Evolutionary conservation across 331 rosid species (phyloP), one percentile per base, ranked within the genome.

Genomic region (Dryas integrifolia): DNA sequence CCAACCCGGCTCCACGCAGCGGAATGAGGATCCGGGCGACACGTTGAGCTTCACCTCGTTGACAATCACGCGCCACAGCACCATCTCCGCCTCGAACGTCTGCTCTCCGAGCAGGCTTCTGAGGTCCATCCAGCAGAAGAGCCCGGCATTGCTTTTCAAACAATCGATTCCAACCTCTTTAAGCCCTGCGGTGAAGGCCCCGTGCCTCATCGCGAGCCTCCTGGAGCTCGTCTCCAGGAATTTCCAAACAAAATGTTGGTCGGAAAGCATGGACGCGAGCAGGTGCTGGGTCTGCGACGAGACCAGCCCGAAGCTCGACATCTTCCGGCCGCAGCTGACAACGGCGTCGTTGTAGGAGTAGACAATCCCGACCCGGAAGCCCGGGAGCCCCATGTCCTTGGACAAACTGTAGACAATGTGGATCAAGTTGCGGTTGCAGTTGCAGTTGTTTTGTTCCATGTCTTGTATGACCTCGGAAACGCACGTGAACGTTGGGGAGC

Each of bases 341-440:
- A 91, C 96, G 0, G 3, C 40, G 8, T 91, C 97, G 9, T 91
- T 94, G 81, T 73, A 88, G 6, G 98, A 94, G 77, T 91, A 94
- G 46, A 94, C 87, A 10, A 94, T 85, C 6, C 98, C 98, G 35
- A 94, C 95, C 26, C 98, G 63, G 3, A 94, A 77, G 0, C 98
- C 98, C 0, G 98, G 98, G 9, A 91, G 81, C 7, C 98, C 98
- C 96, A 94, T 81, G 80, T 89, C 98, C 66, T 94, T 91, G 4
- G 98, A 94, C 67, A 94, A 62, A n/a, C 97, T 89, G 41, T 82
- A 91, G 46, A 89, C 81, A 0, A 89, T 60, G 84, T 94, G 98
- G 69, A 94, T 80, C 26, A 94, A 88, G 15, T 94, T 84, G 3
- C 30, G 64, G 51, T 89, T 88, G 82, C 82, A 69, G 12, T 50